Evolutionary conservation across 352 stramenopile genomes (phyloP).

Genomic region (Phytophthora sp.): DNA sequence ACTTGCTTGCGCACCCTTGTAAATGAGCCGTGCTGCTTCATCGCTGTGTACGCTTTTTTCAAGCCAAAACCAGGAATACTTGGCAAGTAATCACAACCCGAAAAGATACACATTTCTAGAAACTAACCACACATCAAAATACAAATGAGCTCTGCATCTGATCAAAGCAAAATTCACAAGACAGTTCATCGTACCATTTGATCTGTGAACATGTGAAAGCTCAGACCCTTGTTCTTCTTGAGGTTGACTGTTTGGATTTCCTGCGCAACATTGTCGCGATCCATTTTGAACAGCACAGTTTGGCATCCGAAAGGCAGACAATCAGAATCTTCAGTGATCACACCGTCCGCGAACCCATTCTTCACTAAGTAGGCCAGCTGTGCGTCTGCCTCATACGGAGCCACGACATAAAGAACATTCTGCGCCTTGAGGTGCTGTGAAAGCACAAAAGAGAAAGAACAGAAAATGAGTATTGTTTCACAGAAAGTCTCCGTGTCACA

Average conservation of each 20-base stretch:
- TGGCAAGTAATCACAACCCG: slow-evolving; percentile 89
- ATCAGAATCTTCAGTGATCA: slow-evolving; percentile 97
- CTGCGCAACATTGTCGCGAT: slow-evolving; percentile 85
- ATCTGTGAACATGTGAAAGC: slow-evolving; percentile 84
- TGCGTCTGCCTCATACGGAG: slow-evolving; percentile 98
- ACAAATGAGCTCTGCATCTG: not conserved
- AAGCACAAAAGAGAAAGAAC: too few species aligned
- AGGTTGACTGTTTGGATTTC: slow-evolving; percentile 82
- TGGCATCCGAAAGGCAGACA: slow-evolving; percentile 93
- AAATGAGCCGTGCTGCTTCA: slow-evolving; percentile 78
- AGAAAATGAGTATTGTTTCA: slow-evolving; percentile 1
- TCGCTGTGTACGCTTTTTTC: slow-evolving; percentile 74
- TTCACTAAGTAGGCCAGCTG: slow-evolving; percentile 94
- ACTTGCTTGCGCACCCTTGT: slow-evolving; percentile 46
- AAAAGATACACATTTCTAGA: slow-evolving; percentile 92
- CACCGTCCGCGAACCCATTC: slow-evolving; percentile 85
- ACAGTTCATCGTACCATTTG: slow-evolving; percentile 66
- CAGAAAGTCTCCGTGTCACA: not conserved
- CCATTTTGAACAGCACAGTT: slow-evolving; percentile 96
- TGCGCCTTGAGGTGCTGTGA: slow-evolving; percentile 54
- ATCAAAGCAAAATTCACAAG: not conserved
- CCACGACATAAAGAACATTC: slow-evolving; percentile 93
- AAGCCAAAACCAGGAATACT: slow-evolving; percentile 85
- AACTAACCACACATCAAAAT: slow-evolving; percentile 47
- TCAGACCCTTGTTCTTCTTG: slow-evolving; percentile 73